Percentiles rank a stretch among this genome's conserved stretches.
These are phyloP conservation scores for Magnolia kwangsiensis DNA, from an alignment of 164 flowering plant species.

Conservation along the genomic window DNA sequence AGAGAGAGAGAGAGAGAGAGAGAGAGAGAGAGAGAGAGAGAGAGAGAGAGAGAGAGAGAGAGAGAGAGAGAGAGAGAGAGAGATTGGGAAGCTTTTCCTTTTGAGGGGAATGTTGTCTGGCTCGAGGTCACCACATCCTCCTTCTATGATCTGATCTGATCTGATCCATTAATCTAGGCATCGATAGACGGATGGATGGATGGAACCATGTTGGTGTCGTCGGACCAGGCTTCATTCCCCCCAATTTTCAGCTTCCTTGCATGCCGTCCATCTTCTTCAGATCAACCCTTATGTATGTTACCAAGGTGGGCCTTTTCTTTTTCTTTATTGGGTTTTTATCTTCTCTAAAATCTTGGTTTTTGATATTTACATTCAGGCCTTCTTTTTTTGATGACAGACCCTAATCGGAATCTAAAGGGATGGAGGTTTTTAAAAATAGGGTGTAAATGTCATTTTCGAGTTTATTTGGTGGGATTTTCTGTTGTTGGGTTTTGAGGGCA, in stretches of 20 bases:
- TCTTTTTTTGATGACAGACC: not conserved
- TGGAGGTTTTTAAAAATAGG: slow-evolving; percentile 1
- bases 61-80: not conserved
- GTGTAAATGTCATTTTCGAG: not conserved
- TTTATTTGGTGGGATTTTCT: not conserved
- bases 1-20: slow-evolving; percentile 3
- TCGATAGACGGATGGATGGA: not conserved
- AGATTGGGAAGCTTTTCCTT: slow-evolving; percentile 27
- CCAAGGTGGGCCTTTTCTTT: slow-evolving; percentile 1
- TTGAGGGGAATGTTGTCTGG: slow-evolving; percentile 92
- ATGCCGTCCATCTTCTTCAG: not conserved
- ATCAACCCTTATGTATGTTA: not conserved
- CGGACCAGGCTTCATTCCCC: slow-evolving; percentile 94
- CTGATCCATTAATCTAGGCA: not conserved
- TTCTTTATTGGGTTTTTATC: not conserved
- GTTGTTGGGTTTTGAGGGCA: slow-evolving; percentile 10
- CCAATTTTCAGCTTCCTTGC: slow-evolving; percentile 36
- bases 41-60: not conserved
- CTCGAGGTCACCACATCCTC: slow-evolving; percentile 55
- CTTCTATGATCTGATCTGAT: not conserved
- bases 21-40: not conserved
- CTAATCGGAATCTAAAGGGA: not conserved
- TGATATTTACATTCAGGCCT: not conserved
- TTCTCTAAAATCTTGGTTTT: not conserved
- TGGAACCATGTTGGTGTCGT: slow-evolving; percentile 29